Percentiles rank a stretch among this genome's conserved stretches.
Evolutionary conservation across 2,329 filamentous ascomycete species (phyloP).

Genomic region (Pseudogymnoascus sp.): DNA sequence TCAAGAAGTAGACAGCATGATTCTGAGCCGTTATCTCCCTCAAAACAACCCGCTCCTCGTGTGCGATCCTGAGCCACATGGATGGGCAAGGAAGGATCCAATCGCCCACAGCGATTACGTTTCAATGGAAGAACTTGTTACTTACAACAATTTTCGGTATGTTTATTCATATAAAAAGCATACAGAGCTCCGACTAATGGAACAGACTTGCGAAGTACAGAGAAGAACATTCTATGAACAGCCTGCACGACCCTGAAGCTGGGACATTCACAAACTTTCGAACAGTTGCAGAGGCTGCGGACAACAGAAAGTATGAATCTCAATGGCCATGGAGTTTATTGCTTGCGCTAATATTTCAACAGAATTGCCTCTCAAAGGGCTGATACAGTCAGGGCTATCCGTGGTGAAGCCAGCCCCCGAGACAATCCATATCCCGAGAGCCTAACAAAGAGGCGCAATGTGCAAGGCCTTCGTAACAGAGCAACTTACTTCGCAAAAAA

Average conservation of each 20-base stretch:
- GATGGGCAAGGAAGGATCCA: constrained; percentile 7
- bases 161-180: background rate
- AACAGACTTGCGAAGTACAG: background rate
- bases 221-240: background rate
- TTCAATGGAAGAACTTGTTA: constrained; percentile 3
- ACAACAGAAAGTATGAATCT: background rate
- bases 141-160: constrained; percentile 9
- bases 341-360: background rate
- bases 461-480: background rate
- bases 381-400: background rate
- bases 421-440: background rate
- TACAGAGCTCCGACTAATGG: background rate
- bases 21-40: background rate
- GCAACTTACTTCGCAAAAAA: constrained; percentile 3
- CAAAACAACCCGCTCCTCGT: background rate
- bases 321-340: background rate
- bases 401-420: background rate
- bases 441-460: background rate
- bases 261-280: background rate
- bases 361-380: background rate
- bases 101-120: background rate
- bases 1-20: background rate
- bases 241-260: background rate
- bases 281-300: background rate
- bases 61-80: background rate